Conservation (phyloP, 441 rosid genomes). For the Codiaeum variegatum region DNA sequence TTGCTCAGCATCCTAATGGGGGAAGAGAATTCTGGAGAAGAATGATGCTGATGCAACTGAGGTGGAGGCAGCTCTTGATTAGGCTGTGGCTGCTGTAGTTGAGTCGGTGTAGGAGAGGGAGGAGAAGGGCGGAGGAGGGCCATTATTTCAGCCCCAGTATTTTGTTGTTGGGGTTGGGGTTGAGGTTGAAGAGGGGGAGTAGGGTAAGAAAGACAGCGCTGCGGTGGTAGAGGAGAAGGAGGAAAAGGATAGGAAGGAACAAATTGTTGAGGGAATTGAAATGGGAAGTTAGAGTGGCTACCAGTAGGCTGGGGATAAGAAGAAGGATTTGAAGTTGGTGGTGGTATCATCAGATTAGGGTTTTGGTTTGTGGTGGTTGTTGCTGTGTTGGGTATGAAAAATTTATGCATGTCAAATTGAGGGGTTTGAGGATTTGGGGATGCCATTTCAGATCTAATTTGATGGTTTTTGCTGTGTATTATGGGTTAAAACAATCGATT, state of each 20-base stretch:
- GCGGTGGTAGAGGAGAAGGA: conserved; percentile 20
- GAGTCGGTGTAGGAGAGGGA: conserved; percentile 18
- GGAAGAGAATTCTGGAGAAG: neutral
- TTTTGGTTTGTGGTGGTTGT: conserved; percentile 6
- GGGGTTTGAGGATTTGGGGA: conserved; percentile 40
- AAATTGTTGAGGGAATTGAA: conserved; percentile 32
- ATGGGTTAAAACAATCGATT: too few species aligned
- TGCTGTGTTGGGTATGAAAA: conserved; percentile 33
- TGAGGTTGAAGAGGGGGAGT: conserved; percentile 40
- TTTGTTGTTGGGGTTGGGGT: conserved; percentile 2
- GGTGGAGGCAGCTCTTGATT: conserved; percentile 20
- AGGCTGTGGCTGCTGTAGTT: conserved; percentile 22
- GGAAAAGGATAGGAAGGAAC: conserved; percentile 7
- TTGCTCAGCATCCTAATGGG: conserved; percentile 33
- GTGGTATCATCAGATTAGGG: conserved; percentile 26
- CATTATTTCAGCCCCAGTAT: conserved; percentile 55
- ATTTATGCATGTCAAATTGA: conserved; percentile 37
- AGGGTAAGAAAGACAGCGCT: conserved; percentile 44
- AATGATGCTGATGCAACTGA: conserved; percentile 18
- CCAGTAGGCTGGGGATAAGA: conserved; percentile 35
- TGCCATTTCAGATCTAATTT: conserved; percentile 20
- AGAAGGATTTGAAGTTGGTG: conserved; percentile 47
- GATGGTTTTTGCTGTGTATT: neutral
- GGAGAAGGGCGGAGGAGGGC: conserved; percentile 48
- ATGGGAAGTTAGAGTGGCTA: conserved; percentile 37